Evolutionary conservation across 805 yeast species (phyloP).

Genomic region (Wickerhamomyces sydowiorum): DNA sequence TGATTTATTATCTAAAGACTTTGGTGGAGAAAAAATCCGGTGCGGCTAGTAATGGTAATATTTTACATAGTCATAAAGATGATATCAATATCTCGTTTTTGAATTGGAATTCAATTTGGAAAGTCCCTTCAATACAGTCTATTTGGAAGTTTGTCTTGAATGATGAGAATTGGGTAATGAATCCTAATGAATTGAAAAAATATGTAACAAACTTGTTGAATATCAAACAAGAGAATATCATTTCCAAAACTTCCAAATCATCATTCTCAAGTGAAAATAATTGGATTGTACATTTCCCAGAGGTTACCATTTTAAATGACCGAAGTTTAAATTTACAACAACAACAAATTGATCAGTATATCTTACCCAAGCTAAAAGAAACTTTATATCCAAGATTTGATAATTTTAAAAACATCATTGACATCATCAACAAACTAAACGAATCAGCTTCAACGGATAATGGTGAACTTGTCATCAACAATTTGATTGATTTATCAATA

Average conservation of each 20-base stretch:
- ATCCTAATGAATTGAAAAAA: conserved; percentile 29
- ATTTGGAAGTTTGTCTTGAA: conserved; percentile 41
- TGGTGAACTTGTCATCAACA: too few relatives aligned
- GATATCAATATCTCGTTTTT: too few relatives aligned
- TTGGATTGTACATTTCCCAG: conserved; percentile 80
- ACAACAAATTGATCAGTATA: conserved; percentile 48
- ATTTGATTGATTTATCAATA: conserved; percentile 29
- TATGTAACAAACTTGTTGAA: conserved; percentile 13
- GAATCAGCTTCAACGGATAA: conserved; percentile 5
- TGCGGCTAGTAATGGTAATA: too few relatives aligned
- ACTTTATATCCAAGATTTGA: conserved; percentile 76
- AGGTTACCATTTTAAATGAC: conserved; percentile 64
- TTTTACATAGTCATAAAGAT: too few relatives aligned
- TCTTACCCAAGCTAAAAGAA: conserved; percentile 53
- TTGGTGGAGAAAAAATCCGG: conserved; percentile 18
- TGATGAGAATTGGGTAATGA: conserved; percentile 64
- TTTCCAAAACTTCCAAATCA: too few relatives aligned
- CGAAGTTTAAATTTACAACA: conserved; percentile 43
- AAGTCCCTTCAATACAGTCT: conserved; percentile 48
- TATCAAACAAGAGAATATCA: conserved; percentile 21
- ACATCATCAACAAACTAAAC: conserved; percentile 7
- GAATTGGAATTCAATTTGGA: conserved; percentile 65
- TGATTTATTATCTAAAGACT: conserved; percentile 34
- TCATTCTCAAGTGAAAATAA: conserved; percentile 38
- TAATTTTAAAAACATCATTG: conserved; percentile 44